phyloP scores from a whole-genome alignment of 2,329 filamentous ascomycete genomes.

The Fusarium torreyae region DNA sequence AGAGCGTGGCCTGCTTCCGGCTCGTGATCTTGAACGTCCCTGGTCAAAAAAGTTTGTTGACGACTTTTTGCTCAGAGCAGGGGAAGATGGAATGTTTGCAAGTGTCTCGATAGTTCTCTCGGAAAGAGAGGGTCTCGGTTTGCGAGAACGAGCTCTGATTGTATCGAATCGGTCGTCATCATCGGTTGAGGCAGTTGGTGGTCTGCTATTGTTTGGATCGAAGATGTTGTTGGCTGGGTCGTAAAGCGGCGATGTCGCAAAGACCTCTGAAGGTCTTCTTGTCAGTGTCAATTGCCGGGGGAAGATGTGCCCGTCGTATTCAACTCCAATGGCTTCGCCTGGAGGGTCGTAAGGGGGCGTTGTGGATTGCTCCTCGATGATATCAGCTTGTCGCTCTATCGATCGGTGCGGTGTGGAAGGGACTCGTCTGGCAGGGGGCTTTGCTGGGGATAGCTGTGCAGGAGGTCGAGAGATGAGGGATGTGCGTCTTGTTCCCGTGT shows the following conservation, averaged over 20 bases:
- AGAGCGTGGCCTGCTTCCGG: slow-evolving; percentile 63
- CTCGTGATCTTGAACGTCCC: slow-evolving; percentile 68
- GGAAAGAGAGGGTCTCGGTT: slow-evolving; percentile 73
- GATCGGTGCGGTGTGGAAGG: slow-evolving; percentile 44
- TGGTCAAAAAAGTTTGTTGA: slow-evolving; percentile 82
- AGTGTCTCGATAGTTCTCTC: slow-evolving; percentile 91
- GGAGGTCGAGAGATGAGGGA: slow-evolving; percentile 41
- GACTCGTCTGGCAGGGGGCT: slow-evolving; percentile 26
- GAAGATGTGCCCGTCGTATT: slow-evolving; percentile 46
- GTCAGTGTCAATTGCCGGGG: slow-evolving; percentile 52
- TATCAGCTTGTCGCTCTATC: slow-evolving; percentile 34
- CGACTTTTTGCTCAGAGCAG: slow-evolving; percentile 74
- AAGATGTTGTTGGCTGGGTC: slow-evolving; percentile 40
- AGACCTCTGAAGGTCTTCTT: slow-evolving; percentile 51
- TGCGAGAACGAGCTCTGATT: slow-evolving; percentile 44
- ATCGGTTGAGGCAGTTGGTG: slow-evolving; percentile 42
- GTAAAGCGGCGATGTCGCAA: slow-evolving; percentile 45
- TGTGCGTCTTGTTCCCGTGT: slow-evolving; percentile 44
- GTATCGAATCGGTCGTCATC: slow-evolving; percentile 40
- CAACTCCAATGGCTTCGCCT: slow-evolving; percentile 38
- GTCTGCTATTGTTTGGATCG: slow-evolving; percentile 34
- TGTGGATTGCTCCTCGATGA: slow-evolving; percentile 47
- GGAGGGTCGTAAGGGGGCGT: slow-evolving; percentile 47
- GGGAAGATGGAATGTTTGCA: slow-evolving; percentile 83
- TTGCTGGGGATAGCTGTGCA: slow-evolving; percentile 38